Evolutionary conservation across 768 basidiomycete species (phyloP).

Genomic region (Boletellus sp.): DNA sequence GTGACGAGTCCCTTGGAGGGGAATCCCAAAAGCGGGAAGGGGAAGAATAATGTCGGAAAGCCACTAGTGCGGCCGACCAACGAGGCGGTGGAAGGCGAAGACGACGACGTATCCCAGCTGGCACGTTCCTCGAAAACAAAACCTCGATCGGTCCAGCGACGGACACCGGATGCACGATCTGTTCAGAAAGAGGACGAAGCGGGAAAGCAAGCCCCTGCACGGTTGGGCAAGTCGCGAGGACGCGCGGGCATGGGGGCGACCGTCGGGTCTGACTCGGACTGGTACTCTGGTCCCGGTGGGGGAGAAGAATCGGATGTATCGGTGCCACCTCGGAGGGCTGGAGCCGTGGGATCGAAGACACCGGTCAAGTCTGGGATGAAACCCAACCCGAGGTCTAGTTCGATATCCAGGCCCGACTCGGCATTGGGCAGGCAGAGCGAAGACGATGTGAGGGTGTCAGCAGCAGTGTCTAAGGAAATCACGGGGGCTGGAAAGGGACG

Average conservation of each 20-base stretch:
- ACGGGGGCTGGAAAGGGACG: background rate
- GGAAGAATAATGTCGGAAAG: background rate
- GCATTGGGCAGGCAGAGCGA: background rate
- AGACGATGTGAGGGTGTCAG: background rate
- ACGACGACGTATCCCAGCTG: background rate
- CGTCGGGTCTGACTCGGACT: slow-evolving; percentile 1
- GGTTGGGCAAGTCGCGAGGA: background rate
- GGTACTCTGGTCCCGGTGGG: background rate
- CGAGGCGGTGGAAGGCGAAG: background rate
- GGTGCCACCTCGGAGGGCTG: slow-evolving; percentile 8
- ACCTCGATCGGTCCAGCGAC: slow-evolving; percentile 1
- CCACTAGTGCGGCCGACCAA: background rate
- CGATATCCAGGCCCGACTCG: slow-evolving; percentile 3
- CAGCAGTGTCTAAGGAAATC: background rate
- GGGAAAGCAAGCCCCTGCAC: background rate
- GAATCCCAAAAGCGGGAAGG: background rate
- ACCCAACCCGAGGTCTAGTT: slow-evolving; percentile 16
- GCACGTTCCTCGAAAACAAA: background rate
- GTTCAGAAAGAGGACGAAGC: background rate
- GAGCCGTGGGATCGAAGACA: slow-evolving; percentile 5
- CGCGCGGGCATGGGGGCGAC: background rate
- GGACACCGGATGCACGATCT: background rate
- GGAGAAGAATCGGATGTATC: slow-evolving; percentile 4
- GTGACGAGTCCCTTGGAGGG: background rate
- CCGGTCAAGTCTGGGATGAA: slow-evolving; percentile 29